Conservation (phyloP, 805 yeast species). For the Saccharomycopsis malanga region DNA sequence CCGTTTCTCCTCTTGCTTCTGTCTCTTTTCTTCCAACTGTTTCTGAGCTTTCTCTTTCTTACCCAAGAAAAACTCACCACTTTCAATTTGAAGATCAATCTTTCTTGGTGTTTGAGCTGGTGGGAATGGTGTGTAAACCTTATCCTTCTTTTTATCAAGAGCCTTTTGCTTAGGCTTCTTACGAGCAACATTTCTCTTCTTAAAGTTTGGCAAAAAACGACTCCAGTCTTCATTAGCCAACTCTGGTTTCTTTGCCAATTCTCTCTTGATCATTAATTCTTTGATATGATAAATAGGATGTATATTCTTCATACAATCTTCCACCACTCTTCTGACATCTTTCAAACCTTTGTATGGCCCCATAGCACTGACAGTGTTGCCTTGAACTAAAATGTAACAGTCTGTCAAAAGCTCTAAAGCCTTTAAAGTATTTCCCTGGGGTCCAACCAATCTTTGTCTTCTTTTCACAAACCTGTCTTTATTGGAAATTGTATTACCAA, state of each 20-base stretch:
- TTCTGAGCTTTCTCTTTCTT: constrained; percentile 72
- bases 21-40: constrained; percentile 68
- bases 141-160: constrained; percentile 44
- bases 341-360: constrained; percentile 93
- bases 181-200: constrained; percentile 92
- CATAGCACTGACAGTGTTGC: constrained; percentile 95
- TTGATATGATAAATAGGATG: constrained; percentile 98
- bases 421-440: constrained; percentile 92
- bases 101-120: constrained; percentile 96
- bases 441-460: constrained; percentile 94
- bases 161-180: constrained; percentile 63
- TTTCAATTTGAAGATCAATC: constrained; percentile 93
- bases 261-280: constrained; percentile 95
- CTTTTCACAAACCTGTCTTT: constrained; percentile 93
- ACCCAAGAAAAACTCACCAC: constrained; percentile 95
- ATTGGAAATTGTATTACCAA: constrained; percentile 80
- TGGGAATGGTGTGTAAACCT: constrained; percentile 97
- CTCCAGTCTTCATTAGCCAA: constrained; percentile 95
- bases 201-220: constrained; percentile 91
- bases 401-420: constrained; percentile 93
- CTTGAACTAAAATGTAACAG: constrained; percentile 94
- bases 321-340: constrained; percentile 87
- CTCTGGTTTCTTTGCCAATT: constrained; percentile 90
- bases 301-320: constrained; percentile 93
- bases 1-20: constrained; percentile 66